Evolutionary conservation across 2,329 filamentous ascomycete species (phyloP), one percentile per base, ranked within the genome.

Genomic region (Sclerotinia spermophila): DNA sequence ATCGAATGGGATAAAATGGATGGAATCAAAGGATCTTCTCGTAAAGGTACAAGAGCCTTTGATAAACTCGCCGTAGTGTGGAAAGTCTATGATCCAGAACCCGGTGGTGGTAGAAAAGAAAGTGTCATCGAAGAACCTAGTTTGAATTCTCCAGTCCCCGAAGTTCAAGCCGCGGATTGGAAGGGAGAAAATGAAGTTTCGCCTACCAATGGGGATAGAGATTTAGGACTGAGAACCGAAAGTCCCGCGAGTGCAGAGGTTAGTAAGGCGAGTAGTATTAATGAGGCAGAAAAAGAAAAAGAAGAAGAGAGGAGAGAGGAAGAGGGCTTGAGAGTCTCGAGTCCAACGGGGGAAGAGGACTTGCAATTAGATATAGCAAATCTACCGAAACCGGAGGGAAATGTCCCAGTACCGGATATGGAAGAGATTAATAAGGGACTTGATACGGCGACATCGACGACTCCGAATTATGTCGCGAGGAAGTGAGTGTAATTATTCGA

Each of bases 41-140:
- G 90, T 44, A 97, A 97, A 79, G 96, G 96, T 0, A 91, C 91
- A 0, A 86, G 90, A 58, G 93, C 92, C 0, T 88, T 97, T 13
- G 95, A 99, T 78, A 87, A 87, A 55, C 83, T 98, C 35, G 90
- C 92, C 17, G 92, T 98, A 0, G 90, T 97, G 0, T 99, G 96
- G 96, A 88, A 89, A 73, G 55, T 82, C 3, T 79, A 79, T 27
- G 78, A 80, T 51, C 73, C 76, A 1, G 74, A 74, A 35, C 75
- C 73, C 24, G 76, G 75, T 6, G 62, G 38, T 15, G 70, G 69
- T 65, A 71, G 44, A 67, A 75, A 71, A 40, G 73, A 76, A 73
- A 75, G 85, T 51, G 82, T 89, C 51, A 87, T 93, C 67, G 83
- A 82, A 1, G 88, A 94, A 79, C 92, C 93, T 0, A 84, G 83